Evolutionary conservation across 768 basidiomycete species (phyloP).

Genomic region (Ramaria sp.): DNA sequence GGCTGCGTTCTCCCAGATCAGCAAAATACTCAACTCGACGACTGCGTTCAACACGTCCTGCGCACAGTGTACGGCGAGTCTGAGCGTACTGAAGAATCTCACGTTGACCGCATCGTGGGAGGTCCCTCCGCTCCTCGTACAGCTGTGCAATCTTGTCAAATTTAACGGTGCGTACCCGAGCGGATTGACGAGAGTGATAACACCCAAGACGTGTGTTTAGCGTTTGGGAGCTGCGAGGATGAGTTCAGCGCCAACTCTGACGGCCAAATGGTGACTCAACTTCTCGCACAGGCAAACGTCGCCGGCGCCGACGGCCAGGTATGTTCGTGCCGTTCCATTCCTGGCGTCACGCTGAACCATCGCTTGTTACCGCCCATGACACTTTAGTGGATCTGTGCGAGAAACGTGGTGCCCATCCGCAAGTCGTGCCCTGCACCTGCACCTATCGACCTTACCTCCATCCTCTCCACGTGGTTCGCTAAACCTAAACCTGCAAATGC

Average conservation of each 20-base stretch:
- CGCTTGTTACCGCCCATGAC: background rate
- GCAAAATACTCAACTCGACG: constrained; percentile 6
- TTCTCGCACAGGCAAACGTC: constrained; percentile 10
- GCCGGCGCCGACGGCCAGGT: constrained; percentile 11
- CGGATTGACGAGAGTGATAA: background rate
- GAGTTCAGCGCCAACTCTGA: constrained; percentile 11
- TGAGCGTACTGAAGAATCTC: constrained; percentile 7
- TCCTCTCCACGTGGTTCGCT: constrained; percentile 2
- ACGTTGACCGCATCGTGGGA: constrained; percentile 11
- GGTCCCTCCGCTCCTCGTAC: constrained; percentile 8
- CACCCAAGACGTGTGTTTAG: background rate
- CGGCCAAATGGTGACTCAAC: constrained; percentile 11
- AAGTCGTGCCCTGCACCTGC: constrained; percentile 6
- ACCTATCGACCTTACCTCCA: background rate
- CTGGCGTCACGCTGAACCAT: no score
- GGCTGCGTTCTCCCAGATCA: constrained; percentile 5
- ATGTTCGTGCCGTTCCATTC: no score
- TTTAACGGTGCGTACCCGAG: constrained; percentile 3
- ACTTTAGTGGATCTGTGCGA: background rate
- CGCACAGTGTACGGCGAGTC: constrained; percentile 8
- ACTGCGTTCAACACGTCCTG: constrained; percentile 1
- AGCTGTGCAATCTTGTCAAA: constrained; percentile 10
- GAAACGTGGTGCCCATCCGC: background rate
- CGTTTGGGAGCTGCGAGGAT: constrained; percentile 10
- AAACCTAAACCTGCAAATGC: constrained; percentile 10